These are phyloP conservation scores for Solanum bulbocastanum DNA, from an alignment of 257 asterid genomes.

Conservation along the genomic window DNA sequence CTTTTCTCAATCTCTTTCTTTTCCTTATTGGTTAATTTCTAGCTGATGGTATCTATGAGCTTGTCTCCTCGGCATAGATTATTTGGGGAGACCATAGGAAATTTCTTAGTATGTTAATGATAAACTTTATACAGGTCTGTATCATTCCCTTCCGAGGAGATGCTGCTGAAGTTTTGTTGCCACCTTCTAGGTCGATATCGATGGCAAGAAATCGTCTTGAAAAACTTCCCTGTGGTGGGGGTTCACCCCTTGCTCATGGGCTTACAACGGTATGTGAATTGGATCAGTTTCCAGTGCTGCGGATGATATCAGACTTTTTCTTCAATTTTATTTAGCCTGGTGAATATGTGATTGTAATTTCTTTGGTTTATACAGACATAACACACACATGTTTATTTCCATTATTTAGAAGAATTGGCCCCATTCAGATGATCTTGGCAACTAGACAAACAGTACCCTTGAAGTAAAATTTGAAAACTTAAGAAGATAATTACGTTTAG, in stretches of 20 bases:
- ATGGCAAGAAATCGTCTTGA: slow-evolving; percentile 99
- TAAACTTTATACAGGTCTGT: slow-evolving; percentile 50
- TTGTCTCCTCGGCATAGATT: background rate
- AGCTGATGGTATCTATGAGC: background rate
- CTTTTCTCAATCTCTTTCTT: background rate
- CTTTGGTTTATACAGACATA: background rate
- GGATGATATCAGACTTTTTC: background rate
- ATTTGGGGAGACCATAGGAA: background rate
- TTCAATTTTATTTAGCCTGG: background rate
- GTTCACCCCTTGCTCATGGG: slow-evolving; percentile 99
- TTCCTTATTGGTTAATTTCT: background rate
- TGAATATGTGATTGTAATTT: background rate
- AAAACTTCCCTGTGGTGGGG: slow-evolving; percentile 99
- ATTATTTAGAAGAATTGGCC: background rate
- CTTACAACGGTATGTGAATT: slow-evolving; percentile 68
- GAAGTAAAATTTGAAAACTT: background rate
- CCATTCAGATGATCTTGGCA: background rate
- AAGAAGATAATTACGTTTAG: background rate
- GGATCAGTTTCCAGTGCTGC: background rate
- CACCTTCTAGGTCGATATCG: slow-evolving; percentile 96
- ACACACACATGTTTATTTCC: background rate
- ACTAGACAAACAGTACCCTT: background rate
- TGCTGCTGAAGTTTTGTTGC: slow-evolving; percentile 94
- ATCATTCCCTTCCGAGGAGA: slow-evolving; percentile 99
- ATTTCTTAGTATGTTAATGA: background rate